Evolutionary conservation across 2,329 filamentous ascomycete species (phyloP).

Genomic region (Elsinoe arachidis): DNA sequence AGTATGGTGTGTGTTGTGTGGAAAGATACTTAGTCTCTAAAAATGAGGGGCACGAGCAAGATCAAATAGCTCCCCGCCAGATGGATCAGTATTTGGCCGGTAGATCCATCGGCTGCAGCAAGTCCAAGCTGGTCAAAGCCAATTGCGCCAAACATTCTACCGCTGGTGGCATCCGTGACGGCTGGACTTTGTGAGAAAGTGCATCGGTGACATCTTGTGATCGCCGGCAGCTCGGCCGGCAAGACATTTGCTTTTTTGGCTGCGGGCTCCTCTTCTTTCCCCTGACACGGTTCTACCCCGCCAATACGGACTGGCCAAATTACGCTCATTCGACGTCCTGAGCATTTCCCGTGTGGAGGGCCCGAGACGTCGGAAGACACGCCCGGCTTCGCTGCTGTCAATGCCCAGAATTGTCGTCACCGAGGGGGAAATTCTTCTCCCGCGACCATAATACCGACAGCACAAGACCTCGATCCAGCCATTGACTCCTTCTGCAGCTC

Average conservation of each 20-base stretch:
- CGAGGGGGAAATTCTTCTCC: conserved; percentile 8
- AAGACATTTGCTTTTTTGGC: neutral
- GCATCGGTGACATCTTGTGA: neutral
- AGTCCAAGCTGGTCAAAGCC: neutral
- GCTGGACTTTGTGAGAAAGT: neutral
- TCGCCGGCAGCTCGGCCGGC: neutral
- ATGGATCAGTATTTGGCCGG: conserved; percentile 7
- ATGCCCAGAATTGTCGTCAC: neutral
- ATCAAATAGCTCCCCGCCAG: neutral
- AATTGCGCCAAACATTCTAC: neutral
- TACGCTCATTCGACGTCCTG: neutral
- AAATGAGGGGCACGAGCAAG: neutral
- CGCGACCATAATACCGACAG: conserved; percentile 1
- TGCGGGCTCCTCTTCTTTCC: neutral
- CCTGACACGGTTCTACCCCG: neutral
- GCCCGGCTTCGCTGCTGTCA: neutral
- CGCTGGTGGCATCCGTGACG: neutral
- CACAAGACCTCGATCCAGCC: neutral
- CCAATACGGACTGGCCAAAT: neutral
- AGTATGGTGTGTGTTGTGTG: neutral
- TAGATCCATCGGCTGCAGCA: conserved; percentile 7
- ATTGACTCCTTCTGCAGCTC: neutral
- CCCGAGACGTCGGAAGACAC: neutral
- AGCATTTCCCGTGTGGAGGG: conserved; percentile 4
- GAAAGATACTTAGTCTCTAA: neutral